Percentiles rank a stretch among this genome's conserved stretches.
phyloP scores from a whole-genome alignment of 495 filamentous ascomycete species.

The Sphaerosporella brunnea region DNA sequence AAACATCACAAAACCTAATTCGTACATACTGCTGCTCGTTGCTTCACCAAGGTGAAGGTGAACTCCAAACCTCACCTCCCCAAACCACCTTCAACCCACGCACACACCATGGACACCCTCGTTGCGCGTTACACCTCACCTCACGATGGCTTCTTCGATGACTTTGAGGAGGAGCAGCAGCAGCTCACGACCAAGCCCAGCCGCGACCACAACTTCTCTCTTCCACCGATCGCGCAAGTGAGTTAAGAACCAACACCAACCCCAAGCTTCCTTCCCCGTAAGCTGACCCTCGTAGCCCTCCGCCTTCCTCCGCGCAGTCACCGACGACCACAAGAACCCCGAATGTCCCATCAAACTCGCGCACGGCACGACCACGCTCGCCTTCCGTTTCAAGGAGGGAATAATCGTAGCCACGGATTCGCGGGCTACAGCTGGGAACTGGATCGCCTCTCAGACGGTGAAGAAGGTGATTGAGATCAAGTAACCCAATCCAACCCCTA shows the following conservation, averaged over 20 bases:
- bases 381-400: conserved; percentile 91
- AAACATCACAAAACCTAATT: too few relatives aligned
- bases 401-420: conserved; percentile 98
- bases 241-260: not conserved
- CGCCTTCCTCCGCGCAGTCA: conserved; percentile 87
- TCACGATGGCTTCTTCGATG: conserved; percentile 47
- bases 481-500: too few relatives aligned
- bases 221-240: conserved; percentile 88
- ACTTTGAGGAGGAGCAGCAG: conserved; percentile 36
- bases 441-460: conserved; percentile 97
- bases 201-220: conserved; percentile 72
- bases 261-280: not conserved
- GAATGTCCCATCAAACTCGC: conserved; percentile 96
- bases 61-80: too few relatives aligned
- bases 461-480: conserved; percentile 98
- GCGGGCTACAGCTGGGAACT: conserved; percentile 85
- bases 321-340: conserved; percentile 92
- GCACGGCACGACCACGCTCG: conserved; percentile 96
- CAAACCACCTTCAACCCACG: too few relatives aligned
- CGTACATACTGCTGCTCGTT: too few relatives aligned
- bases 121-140: conserved; percentile 62
- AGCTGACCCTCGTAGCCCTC: conserved; percentile 25
- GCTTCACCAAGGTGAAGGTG: too few relatives aligned
- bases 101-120: conserved; percentile 66
- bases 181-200: conserved; percentile 41